Base-by-base conservation (phyloP, 768 basidiomycete genomes). In the Russula emetica region DNA sequence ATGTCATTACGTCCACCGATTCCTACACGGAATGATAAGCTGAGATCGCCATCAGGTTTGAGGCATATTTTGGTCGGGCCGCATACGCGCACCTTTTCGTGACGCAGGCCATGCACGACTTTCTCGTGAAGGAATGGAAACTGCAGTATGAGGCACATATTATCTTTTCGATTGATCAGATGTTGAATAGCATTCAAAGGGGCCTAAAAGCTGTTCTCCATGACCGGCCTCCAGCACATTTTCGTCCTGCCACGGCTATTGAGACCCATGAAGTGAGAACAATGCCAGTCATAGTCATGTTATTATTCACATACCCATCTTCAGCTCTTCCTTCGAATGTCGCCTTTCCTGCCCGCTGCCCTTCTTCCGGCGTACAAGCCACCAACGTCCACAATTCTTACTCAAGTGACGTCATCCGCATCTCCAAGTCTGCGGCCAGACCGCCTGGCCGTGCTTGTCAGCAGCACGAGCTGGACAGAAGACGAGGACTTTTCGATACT, bases 81-180 rank as follows among this genome's bases (percentile, higher is more conserved):
- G 95, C 97, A 0, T 89, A 88, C 72, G 92, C 90, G 0, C 97
- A 99, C 70, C 72, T 99, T 1, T 98, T 97, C 72, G 97, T 99
- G 22, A 97, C 97, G 1, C 75, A 81, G 50, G 92, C 93, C 5
- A 94, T 99, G 91, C 82, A 78, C 58, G 82, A 88, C 47, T 78
- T 80, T 66, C 77, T 99, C 24, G 78, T 82, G 6, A 75, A 82
- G 44, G 79, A 89, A 59, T 98, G 93, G 90, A 74, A 83, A 49
- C 76, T 98, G 10, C 76, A 83, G 94, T 95, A 69, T 52, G 90
- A 79, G 24, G 5, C 60, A 66, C 44, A 16, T 50, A 10, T 44
- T 11, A 56, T 53, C 14, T 26, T 28, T 42, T 55, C 6, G 36
- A 38, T 42, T 11, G 22, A 9, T 9, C 8, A 14, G 34, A 26